Conservation (phyloP, 1,284 basidiomycete species). For the Entoloma clypeatum region DNA sequence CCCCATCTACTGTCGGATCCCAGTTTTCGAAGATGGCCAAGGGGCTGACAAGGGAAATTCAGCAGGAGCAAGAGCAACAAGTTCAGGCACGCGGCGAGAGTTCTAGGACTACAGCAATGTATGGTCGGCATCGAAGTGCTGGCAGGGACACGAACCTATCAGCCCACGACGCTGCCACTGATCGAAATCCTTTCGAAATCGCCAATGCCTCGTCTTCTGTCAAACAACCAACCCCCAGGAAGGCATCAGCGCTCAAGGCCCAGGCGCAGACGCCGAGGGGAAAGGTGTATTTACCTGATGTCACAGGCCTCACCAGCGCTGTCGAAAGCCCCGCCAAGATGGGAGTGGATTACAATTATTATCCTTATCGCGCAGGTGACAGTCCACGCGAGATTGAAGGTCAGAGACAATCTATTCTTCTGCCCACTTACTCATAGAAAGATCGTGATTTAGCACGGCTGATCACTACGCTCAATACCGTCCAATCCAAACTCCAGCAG, state of each 20-base stretch:
- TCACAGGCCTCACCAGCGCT: slow-evolving; percentile 74
- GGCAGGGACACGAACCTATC: neutral
- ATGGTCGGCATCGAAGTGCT: neutral
- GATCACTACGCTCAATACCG: slow-evolving; percentile 53
- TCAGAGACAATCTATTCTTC: slow-evolving; percentile 23
- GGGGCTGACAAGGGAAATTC: slow-evolving; percentile 51
- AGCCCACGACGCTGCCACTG: slow-evolving; percentile 16
- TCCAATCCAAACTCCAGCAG: slow-evolving; percentile 62
- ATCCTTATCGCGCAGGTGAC: slow-evolving; percentile 41
- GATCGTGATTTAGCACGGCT: slow-evolving; percentile 45
- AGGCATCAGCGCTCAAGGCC: slow-evolving; percentile 18
- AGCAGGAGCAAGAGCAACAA: slow-evolving; percentile 30
- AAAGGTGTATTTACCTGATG: slow-evolving; percentile 63
- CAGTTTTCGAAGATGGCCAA: slow-evolving; percentile 57
- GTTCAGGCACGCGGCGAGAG: slow-evolving; percentile 4
- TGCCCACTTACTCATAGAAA: slow-evolving; percentile 1
- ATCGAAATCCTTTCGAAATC: slow-evolving; percentile 28
- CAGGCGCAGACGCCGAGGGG: slow-evolving; percentile 17
- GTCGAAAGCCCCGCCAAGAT: slow-evolving; percentile 64
- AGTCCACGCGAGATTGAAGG: slow-evolving; percentile 58
- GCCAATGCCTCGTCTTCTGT: slow-evolving; percentile 5
- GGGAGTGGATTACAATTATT: slow-evolving; percentile 47
- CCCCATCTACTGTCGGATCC: slow-evolving; percentile 48
- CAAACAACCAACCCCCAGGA: slow-evolving; percentile 21
- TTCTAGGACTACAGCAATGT: slow-evolving; percentile 11